phyloP scores from a whole-genome alignment of 805 yeast genomes.

The Phaffomyces thermotolerans region DNA sequence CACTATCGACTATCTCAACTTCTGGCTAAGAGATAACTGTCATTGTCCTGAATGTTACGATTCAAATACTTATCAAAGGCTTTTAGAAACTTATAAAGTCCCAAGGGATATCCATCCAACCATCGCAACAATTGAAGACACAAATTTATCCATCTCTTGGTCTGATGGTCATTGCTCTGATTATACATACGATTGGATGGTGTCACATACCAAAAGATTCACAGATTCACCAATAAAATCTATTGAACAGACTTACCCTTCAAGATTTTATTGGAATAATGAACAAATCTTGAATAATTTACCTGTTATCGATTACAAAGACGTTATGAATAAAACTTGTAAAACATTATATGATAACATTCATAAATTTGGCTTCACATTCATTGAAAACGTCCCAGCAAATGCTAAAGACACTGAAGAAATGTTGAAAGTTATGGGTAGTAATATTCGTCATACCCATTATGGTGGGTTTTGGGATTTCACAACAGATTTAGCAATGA shows the following conservation, averaged over 20 bases:
- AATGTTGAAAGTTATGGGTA: conserved; percentile 47
- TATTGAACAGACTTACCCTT: conserved; percentile 34
- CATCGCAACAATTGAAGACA: background rate
- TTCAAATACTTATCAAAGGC: conserved; percentile 49
- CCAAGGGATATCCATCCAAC: conserved; percentile 26
- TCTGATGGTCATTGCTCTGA: conserved; percentile 14
- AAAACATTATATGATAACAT: conserved; percentile 17
- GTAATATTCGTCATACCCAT: conserved; percentile 59
- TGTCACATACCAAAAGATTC: conserved; percentile 20
- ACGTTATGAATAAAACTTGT: conserved; percentile 33
- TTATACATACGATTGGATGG: conserved; percentile 18
- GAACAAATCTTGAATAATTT: conserved; percentile 23
- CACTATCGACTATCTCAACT: conserved; percentile 28
- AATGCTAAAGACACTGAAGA: conserved; percentile 51
- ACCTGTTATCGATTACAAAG: conserved; percentile 35
- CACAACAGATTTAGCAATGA: conserved; percentile 58
- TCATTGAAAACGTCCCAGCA: conserved; percentile 54
- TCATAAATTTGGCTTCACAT: conserved; percentile 46
- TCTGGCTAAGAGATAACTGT: conserved; percentile 64
- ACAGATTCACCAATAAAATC: conserved; percentile 27
- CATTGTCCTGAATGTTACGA: conserved; percentile 50
- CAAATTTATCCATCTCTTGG: conserved; percentile 7
- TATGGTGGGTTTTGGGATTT: conserved; percentile 82
- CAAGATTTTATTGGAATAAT: conserved; percentile 38
- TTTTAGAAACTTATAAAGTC: conserved; percentile 43